These are phyloP conservation scores for Suhomyces pyralidae DNA, from an alignment of 805 yeast species.

Conservation along the genomic window DNA sequence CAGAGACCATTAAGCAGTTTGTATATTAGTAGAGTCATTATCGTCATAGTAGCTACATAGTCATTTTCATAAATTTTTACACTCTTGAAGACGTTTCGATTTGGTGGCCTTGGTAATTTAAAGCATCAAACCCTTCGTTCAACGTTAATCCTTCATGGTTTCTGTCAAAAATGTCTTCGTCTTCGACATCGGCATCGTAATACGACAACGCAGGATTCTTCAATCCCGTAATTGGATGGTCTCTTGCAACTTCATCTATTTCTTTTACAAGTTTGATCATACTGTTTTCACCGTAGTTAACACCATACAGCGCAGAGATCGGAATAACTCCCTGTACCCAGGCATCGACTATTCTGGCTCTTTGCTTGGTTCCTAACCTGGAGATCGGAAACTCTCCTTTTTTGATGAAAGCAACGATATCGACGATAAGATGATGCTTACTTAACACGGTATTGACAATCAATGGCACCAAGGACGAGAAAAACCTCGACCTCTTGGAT, in stretches of 20 bases:
- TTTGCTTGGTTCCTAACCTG: conserved; percentile 70
- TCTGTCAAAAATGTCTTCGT: conserved; percentile 29
- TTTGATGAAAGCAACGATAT: conserved; percentile 76
- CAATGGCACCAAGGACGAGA: conserved; percentile 79
- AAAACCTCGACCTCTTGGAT: conserved; percentile 44
- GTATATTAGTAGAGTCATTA: neutral
- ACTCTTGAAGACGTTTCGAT: neutral
- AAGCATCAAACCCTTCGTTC: conserved; percentile 16
- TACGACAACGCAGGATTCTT: conserved; percentile 42
- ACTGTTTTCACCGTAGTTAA: conserved; percentile 66
- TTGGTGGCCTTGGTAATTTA: neutral
- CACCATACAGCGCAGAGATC: conserved; percentile 40
- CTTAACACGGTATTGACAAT: conserved; percentile 75
- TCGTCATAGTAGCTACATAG: neutral
- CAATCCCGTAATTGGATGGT: conserved; percentile 38
- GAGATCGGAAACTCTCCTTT: conserved; percentile 64
- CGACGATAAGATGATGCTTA: conserved; percentile 77
- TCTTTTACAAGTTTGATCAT: conserved; percentile 58
- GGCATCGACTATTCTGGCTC: conserved; percentile 62
- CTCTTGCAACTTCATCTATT: conserved; percentile 43
- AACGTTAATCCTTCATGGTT: conserved; percentile 29
- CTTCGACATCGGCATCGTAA: conserved; percentile 28
- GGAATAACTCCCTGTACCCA: conserved; percentile 48
- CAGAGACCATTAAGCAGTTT: too few relatives aligned
- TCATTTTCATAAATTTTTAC: neutral